Conservation (phyloP, 2,329 filamentous ascomycete genomes). For the Colletotrichum eremochloae region DNA sequence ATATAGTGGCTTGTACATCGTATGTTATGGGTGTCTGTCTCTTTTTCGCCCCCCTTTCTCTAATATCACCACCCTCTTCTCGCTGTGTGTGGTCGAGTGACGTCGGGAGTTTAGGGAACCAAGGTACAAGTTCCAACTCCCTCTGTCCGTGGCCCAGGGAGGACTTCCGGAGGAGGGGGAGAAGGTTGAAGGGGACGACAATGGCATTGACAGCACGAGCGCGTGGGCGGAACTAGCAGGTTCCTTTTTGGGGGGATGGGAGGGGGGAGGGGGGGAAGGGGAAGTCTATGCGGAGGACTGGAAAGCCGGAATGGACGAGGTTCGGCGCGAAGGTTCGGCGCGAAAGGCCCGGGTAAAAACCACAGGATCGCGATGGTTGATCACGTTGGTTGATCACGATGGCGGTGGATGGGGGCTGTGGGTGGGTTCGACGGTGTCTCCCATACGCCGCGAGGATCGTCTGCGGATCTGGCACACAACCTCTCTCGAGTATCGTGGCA, state of each 20-base stretch:
- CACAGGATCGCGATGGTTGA: neutral
- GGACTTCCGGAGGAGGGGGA: neutral
- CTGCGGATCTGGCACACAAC: neutral
- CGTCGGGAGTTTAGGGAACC: neutral
- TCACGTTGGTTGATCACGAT: neutral
- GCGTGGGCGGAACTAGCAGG: neutral
- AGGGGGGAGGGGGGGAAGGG: neutral
- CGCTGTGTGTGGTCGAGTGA: no score
- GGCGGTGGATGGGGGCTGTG: neutral
- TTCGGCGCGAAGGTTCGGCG: neutral
- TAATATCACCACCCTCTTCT: no score
- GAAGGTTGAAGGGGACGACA: neutral
- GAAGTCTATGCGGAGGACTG: neutral
- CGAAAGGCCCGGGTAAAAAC: no score
- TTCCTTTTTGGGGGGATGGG: neutral
- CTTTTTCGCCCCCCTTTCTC: neutral
- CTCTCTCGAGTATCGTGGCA: neutral
- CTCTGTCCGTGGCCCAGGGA: neutral
- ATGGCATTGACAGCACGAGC: conserved; percentile 15
- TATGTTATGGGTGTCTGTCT: neutral
- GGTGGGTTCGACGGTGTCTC: no score
- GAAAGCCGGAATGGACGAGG: neutral
- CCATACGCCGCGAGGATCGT: neutral
- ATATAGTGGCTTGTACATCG: neutral
- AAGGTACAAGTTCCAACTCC: neutral